Conservation (phyloP, 495 filamentous ascomycete species). For the Corynascus novoguineensis region DNA sequence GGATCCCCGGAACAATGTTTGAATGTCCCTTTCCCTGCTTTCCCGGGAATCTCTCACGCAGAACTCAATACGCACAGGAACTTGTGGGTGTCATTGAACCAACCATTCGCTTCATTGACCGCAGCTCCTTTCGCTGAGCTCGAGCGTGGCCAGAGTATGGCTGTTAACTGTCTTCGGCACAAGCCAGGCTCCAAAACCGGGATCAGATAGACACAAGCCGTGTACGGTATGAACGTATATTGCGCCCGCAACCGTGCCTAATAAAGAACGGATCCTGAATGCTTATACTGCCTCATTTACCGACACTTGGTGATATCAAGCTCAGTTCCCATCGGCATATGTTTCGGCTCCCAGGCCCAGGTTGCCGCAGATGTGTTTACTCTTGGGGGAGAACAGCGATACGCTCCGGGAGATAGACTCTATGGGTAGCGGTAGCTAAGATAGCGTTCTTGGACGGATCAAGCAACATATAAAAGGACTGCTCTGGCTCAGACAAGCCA, state of each 20-base stretch:
- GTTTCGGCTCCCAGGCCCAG: neutral
- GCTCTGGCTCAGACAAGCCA: neutral
- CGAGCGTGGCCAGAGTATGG: too few relatives aligned
- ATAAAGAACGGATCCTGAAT: neutral
- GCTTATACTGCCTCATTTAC: neutral
- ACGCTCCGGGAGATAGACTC: neutral
- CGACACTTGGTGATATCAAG: neutral
- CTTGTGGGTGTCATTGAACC: too few relatives aligned
- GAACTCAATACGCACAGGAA: too few relatives aligned
- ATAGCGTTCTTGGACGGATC: neutral
- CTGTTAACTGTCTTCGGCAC: neutral
- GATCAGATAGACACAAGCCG: neutral
- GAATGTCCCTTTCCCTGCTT: too few relatives aligned
- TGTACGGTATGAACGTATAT: neutral
- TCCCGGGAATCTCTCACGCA: too few relatives aligned
- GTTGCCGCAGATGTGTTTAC: neutral
- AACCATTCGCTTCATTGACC: too few relatives aligned
- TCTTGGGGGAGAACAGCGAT: neutral
- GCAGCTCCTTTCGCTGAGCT: too few relatives aligned
- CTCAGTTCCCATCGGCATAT: neutral
- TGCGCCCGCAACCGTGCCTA: neutral
- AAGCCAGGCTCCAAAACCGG: neutral
- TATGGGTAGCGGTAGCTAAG: neutral
- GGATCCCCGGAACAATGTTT: neutral
- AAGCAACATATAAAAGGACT: neutral